These are phyloP conservation scores for Talaromyces funiculosus DNA, from an alignment of 2,329 filamentous ascomycete species.

Conservation along the genomic window DNA sequence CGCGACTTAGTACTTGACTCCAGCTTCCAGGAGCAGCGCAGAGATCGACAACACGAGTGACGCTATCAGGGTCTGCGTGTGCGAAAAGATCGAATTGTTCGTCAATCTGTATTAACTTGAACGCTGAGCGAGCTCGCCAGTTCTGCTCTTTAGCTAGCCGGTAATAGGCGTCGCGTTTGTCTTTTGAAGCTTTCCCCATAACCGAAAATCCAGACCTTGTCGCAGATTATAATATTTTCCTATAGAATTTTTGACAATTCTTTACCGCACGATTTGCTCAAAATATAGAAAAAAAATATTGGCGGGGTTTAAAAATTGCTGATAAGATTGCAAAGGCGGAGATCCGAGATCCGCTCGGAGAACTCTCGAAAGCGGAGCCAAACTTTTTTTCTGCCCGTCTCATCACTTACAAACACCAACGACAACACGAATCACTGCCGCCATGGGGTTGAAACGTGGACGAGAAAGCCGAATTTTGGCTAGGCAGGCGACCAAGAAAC, in stretches of 20 bases:
- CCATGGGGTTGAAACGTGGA: slow-evolving; percentile 36
- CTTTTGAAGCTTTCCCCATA: slow-evolving; percentile 97
- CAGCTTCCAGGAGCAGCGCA: slow-evolving; percentile 95
- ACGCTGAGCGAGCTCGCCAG: slow-evolving; percentile 92
- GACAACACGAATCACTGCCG: not conserved
- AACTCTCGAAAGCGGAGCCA: slow-evolving; percentile 15
- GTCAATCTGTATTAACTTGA: slow-evolving; percentile 94
- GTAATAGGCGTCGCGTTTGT: slow-evolving; percentile 98
- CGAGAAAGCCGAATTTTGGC: slow-evolving; percentile 26
- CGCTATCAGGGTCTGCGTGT: slow-evolving; percentile 54
- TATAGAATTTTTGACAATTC: not conserved
- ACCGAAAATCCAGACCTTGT: not conserved
- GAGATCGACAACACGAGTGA: slow-evolving; percentile 88
- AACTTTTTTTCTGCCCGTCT: slow-evolving; percentile 27
- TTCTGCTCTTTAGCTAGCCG: slow-evolving; percentile 97
- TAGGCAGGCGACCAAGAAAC: slow-evolving; percentile 32
- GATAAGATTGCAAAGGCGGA: slow-evolving; percentile 12
- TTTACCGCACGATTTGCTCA: not conserved
- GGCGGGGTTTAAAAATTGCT: slow-evolving; percentile 9
- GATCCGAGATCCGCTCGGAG: slow-evolving; percentile 4
- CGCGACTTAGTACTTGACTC: slow-evolving; percentile 92
- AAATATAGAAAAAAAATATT: not conserved
- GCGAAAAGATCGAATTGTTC: slow-evolving; percentile 92
- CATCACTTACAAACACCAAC: slow-evolving; percentile 6
- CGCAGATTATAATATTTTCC: not conserved